Evolutionary conservation across 1,139 yeast genomes (phyloP).

Genomic region (Sugiyamaella castrensis): DNA sequence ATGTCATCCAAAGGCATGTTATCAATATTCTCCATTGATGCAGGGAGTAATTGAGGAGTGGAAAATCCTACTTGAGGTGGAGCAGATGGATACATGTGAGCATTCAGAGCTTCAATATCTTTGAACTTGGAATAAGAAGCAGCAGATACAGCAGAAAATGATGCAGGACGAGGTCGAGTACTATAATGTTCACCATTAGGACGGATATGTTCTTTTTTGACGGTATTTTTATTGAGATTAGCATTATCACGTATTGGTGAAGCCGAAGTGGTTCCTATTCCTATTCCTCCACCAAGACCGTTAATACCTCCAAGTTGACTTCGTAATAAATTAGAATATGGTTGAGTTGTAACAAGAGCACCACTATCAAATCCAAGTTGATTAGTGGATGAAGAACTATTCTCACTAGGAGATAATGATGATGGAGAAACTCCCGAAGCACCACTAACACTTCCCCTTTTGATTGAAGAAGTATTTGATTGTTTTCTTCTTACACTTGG

Average conservation of each 20-base stretch:
- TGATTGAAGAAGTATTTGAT: not conserved
- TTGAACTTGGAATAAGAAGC: conserved; percentile 59
- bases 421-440: conserved; percentile 7
- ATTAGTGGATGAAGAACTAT: not conserved
- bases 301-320: conserved; percentile 18
- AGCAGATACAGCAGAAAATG: conserved; percentile 79
- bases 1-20: conserved; percentile 26
- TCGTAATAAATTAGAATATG: conserved; percentile 22
- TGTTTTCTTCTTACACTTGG: conserved; percentile 4
- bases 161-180: conserved; percentile 54
- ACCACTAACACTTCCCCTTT: not conserved
- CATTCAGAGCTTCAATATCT: conserved; percentile 39
- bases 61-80: conserved; percentile 74
- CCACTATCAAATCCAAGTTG: conserved; percentile 4
- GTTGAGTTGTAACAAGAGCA: conserved; percentile 12
- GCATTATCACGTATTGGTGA: conserved; percentile 5
- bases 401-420: conserved; percentile 10
- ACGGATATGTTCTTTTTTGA: no score
- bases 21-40: conserved; percentile 19
- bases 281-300: not conserved
- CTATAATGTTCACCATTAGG: not conserved
- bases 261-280: conserved; percentile 1
- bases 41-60: conserved; percentile 59
- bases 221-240: not conserved
- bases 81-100: conserved; percentile 33